Evolutionary conservation across 805 yeast species (phyloP).

Genomic region (Brettanomyces custersianus): DNA sequence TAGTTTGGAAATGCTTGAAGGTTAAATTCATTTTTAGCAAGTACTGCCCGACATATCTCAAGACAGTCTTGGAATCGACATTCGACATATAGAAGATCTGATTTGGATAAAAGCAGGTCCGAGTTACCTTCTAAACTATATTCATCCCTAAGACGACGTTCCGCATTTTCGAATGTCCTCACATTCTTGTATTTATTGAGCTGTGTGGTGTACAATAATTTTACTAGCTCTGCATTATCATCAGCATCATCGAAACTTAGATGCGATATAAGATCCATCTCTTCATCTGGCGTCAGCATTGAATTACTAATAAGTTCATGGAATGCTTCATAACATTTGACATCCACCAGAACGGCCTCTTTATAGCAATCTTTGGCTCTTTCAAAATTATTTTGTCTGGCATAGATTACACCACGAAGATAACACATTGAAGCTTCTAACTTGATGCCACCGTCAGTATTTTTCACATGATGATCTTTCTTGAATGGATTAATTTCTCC

Average conservation of each 20-base stretch:
- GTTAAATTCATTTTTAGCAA: slow-evolving; percentile 60
- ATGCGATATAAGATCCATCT: slow-evolving; percentile 66
- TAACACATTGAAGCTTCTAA: slow-evolving; percentile 83
- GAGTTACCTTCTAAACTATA: slow-evolving; percentile 60
- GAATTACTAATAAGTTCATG: slow-evolving; percentile 65
- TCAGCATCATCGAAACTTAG: slow-evolving; percentile 66
- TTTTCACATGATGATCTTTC: slow-evolving; percentile 27
- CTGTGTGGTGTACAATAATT: slow-evolving; percentile 63
- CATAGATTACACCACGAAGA: slow-evolving; percentile 73
- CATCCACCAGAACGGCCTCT: slow-evolving; percentile 82
- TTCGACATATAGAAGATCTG: slow-evolving; percentile 63
- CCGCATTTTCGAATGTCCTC: slow-evolving; percentile 54
- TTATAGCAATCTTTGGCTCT: slow-evolving; percentile 78
- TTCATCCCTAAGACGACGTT: slow-evolving; percentile 55
- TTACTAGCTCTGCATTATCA: slow-evolving; percentile 75
- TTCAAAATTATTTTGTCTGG: slow-evolving; percentile 76
- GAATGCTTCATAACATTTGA: slow-evolving; percentile 89
- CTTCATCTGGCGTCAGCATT: slow-evolving; percentile 74
- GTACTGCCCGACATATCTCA: slow-evolving; percentile 55
- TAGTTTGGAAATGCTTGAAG: slow-evolving; percentile 67
- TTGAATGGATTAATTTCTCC: slow-evolving; percentile 76
- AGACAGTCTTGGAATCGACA: slow-evolving; percentile 75
- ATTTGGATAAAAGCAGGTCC: slow-evolving; percentile 60
- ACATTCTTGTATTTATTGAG: slow-evolving; percentile 65
- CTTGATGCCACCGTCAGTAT: slow-evolving; percentile 75